A percentile compares a stretch with the other conserved stretches of the same genome.
These are phyloP conservation scores for Leccinum cinnamomeum DNA, from an alignment of 1,284 basidiomycete species.

Conservation along the genomic window DNA sequence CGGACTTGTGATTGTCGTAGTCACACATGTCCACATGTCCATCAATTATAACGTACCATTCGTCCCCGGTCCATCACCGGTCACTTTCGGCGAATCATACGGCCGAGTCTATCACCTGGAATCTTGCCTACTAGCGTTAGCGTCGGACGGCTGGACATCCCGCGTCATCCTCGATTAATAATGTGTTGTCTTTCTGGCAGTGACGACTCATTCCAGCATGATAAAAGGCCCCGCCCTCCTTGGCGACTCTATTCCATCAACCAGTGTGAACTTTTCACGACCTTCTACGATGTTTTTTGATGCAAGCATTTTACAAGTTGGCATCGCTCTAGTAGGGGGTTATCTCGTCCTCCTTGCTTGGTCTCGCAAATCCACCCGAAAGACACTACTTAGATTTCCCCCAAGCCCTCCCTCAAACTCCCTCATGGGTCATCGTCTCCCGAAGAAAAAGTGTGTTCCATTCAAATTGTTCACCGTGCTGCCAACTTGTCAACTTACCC, in stretches of 20 bases:
- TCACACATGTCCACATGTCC: not conserved
- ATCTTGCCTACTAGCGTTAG: not conserved
- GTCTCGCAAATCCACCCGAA: not conserved
- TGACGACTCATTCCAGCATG: not conserved
- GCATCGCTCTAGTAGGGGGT: not conserved
- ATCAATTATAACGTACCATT: not conserved
- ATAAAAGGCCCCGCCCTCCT: not conserved
- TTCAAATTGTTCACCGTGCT: not conserved
- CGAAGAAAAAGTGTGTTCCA: constrained; percentile 6
- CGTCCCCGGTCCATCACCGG: not conserved
- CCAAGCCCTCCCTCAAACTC: constrained; percentile 11
- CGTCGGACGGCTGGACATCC: not conserved
- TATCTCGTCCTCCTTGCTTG: not conserved
- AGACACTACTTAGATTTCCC: constrained; percentile 1
- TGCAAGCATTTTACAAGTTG: not conserved
- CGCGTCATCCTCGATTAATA: not conserved
- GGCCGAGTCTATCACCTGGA: not conserved
- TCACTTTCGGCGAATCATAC: not conserved
- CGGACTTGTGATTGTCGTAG: not conserved
- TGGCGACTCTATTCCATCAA: not conserved
- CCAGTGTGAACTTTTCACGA: not conserved
- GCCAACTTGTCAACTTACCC: not conserved
- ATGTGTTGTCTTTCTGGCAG: not conserved
- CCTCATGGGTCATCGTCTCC: constrained; percentile 12
- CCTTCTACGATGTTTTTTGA: not conserved